Conservation (phyloP, 2,329 filamentous ascomycete genomes). For the Acephala macrosclerotiorum region DNA sequence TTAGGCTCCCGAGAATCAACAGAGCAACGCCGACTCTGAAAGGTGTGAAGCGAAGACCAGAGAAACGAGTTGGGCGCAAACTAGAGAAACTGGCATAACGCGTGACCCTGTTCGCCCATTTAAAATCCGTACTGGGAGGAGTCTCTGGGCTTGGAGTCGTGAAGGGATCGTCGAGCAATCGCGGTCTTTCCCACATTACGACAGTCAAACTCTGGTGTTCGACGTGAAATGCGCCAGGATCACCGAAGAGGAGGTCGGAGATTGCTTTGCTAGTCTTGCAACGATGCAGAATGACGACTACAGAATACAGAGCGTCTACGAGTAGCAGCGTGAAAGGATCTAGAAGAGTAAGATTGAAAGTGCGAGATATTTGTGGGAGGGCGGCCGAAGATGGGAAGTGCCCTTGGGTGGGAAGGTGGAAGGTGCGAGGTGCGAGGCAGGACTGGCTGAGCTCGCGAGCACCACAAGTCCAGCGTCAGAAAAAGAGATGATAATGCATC, state of each 20-base stretch:
- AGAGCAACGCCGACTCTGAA: constrained; percentile 26
- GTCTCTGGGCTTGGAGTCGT: constrained; percentile 26
- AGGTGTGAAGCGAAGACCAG: constrained; percentile 30
- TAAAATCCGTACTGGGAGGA: constrained; percentile 21
- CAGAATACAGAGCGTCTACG: too few species aligned
- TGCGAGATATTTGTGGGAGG: too few species aligned
- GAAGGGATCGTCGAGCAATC: constrained; percentile 36
- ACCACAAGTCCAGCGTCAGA: background rate
- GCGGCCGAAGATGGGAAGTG: too few species aligned
- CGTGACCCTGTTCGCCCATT: constrained; percentile 31
- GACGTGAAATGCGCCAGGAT: background rate
- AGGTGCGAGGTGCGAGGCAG: too few species aligned
- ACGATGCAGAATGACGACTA: too few species aligned
- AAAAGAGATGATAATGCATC: too few species aligned
- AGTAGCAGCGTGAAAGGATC: too few species aligned
- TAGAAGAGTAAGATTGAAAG: too few species aligned
- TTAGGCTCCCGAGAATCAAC: constrained; percentile 21
- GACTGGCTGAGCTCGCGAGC: background rate
- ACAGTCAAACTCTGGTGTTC: background rate
- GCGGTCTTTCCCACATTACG: constrained; percentile 33
- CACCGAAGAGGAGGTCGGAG: background rate
- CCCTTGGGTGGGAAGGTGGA: too few species aligned
- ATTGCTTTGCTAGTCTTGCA: background rate
- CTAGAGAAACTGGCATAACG: constrained; percentile 31
- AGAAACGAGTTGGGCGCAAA: constrained; percentile 32